phyloP scores from a whole-genome alignment of 768 basidiomycete species.

The Chlorophyllum brunneum region DNA sequence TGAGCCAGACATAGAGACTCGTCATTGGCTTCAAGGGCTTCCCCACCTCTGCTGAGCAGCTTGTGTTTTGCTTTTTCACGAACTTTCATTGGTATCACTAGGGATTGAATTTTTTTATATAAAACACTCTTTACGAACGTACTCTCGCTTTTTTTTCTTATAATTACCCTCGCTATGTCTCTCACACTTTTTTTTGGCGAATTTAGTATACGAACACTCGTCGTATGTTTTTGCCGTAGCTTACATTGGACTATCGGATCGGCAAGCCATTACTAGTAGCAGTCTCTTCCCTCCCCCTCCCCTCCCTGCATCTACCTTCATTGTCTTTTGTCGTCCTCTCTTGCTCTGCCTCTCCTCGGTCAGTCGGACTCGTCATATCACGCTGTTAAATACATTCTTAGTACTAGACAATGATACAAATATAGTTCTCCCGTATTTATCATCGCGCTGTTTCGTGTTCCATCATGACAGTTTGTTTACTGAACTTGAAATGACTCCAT shows the following conservation, averaged over 20 bases:
- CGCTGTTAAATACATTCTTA: no score
- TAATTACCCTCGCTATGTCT: neutral
- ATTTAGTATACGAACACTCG: slow-evolving; percentile 8
- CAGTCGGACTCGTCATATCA: no score
- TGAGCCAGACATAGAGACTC: slow-evolving; percentile 36
- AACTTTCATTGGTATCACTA: neutral
- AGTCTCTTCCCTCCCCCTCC: no score
- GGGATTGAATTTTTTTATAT: neutral
- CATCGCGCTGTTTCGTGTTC: no score
- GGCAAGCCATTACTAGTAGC: no score
- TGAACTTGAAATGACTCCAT: no score
- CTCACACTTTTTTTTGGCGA: slow-evolving; percentile 2
- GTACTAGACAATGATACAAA: no score
- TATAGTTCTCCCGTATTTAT: no score
- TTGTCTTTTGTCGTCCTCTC: no score
- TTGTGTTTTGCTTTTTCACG: neutral
- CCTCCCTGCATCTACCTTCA: no score
- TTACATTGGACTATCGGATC: neutral
- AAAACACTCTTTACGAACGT: slow-evolving; percentile 2
- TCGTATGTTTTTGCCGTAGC: neutral
- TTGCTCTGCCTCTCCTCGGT: no score
- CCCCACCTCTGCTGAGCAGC: neutral
- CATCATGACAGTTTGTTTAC: no score
- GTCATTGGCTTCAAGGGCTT: neutral
- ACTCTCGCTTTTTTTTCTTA: slow-evolving; percentile 2